Conservation (phyloP, 352 stramenopile species). For the Pythium volutum region DNA sequence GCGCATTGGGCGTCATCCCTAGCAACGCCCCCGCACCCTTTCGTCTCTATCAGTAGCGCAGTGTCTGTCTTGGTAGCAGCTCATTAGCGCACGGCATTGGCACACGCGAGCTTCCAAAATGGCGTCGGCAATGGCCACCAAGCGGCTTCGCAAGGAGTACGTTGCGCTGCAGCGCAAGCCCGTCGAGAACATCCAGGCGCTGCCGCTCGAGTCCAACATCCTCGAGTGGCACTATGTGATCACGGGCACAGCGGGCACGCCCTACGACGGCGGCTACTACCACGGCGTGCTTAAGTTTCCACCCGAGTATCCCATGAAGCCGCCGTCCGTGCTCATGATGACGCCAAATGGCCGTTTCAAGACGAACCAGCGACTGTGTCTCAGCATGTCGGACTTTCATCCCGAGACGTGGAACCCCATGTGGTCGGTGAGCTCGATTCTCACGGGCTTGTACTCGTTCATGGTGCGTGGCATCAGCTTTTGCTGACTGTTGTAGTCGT, state of each 20-base stretch:
- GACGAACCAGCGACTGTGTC: constrained; percentile 91
- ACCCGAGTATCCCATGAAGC: constrained; percentile 95
- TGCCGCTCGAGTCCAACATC: constrained; percentile 92
- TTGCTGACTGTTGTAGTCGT: not conserved
- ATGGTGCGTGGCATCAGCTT: constrained; percentile 52
- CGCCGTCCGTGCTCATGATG: constrained; percentile 93
- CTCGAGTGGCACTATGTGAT: constrained; percentile 97
- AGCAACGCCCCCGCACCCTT: not conserved
- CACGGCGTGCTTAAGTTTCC: constrained; percentile 92
- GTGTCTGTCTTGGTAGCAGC: not conserved
- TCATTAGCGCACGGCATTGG: not conserved
- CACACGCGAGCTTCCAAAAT: constrained; percentile 28
- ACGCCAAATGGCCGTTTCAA: constrained; percentile 95
- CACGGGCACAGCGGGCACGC: constrained; percentile 53
- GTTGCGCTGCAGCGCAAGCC: constrained; percentile 88
- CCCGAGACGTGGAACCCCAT: constrained; percentile 96
- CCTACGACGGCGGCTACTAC: constrained; percentile 91
- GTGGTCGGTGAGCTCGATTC: constrained; percentile 95
- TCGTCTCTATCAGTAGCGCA: not conserved
- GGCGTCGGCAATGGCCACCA: constrained; percentile 82
- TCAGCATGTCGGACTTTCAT: constrained; percentile 96
- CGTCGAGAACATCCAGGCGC: constrained; percentile 87
- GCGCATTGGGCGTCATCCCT: not conserved
- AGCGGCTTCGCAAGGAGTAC: constrained; percentile 93
- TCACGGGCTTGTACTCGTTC: constrained; percentile 95